A percentile compares a stretch with the other conserved stretches of the same genome.
Conservation (phyloP, 371 early-diverging fungal genomes). For the Nematocida parisii region DNA sequence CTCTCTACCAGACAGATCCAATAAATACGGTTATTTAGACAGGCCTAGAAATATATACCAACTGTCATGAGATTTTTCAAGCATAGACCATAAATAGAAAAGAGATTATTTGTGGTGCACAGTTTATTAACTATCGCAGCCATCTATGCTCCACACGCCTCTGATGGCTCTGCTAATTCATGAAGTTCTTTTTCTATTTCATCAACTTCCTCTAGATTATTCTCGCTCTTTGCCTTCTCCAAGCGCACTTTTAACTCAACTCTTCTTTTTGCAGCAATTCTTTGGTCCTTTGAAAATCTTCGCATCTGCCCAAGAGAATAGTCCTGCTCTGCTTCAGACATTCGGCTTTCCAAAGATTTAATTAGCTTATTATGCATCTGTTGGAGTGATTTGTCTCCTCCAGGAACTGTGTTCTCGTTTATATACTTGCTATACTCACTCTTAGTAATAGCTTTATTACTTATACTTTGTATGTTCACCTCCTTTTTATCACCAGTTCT, state of each 20-base stretch:
- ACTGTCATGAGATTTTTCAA: neutral
- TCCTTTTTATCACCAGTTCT: slow-evolving; percentile 48
- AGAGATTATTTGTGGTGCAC: neutral
- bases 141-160: neutral
- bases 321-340: slow-evolving; percentile 62
- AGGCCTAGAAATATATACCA: too few species aligned
- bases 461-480: slow-evolving; percentile 60
- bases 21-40: neutral
- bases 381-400: slow-evolving; percentile 48
- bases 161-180: slow-evolving; percentile 35
- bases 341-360: slow-evolving; percentile 45
- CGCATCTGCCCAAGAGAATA: slow-evolving; percentile 55
- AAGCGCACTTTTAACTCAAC: slow-evolving; percentile 58
- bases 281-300: slow-evolving; percentile 55
- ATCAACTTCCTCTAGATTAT: slow-evolving; percentile 57
- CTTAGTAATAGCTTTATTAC: slow-evolving; percentile 45
- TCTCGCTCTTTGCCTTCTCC: slow-evolving; percentile 48
- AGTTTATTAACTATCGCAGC: slow-evolving; percentile 12
- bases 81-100: neutral
- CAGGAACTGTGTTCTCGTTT: slow-evolving; percentile 27
- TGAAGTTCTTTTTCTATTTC: slow-evolving; percentile 55
- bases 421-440: slow-evolving; percentile 63
- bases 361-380: slow-evolving; percentile 21
- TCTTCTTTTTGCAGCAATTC: slow-evolving; percentile 49
- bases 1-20: neutral